These are phyloP conservation scores for Penicillium sp. DNA, from an alignment of 2,329 filamentous ascomycete species.

Conservation along the genomic window DNA sequence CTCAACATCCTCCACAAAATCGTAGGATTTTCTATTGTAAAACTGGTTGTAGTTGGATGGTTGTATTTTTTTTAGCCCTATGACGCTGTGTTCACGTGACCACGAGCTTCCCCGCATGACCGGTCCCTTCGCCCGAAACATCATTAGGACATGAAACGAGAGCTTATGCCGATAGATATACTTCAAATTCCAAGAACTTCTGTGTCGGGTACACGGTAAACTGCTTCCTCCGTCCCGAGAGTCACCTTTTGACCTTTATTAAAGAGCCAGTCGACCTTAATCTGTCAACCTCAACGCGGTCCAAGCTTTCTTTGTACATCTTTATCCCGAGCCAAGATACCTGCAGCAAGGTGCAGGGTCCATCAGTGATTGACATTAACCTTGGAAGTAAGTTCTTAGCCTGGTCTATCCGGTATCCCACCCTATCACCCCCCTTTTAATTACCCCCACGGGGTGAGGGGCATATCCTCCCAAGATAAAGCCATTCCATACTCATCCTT, in stretches of 20 bases:
- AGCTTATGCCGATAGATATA: slow-evolving; percentile 2
- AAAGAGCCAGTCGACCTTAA: not conserved
- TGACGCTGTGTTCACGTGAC: slow-evolving; percentile 7
- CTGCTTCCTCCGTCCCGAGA: not conserved
- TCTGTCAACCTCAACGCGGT: not conserved
- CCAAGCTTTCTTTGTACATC: not conserved
- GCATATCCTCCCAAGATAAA: not conserved
- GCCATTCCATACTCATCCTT: not conserved
- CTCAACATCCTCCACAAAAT: not conserved
- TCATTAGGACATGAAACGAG: slow-evolving; percentile 17
- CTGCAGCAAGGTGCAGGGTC: not conserved
- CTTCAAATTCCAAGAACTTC: slow-evolving; percentile 3
- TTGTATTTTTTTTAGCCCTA: not conserved
- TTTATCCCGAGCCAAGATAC: not conserved
- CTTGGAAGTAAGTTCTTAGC: slow-evolving; percentile 9
- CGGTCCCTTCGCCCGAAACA: slow-evolving; percentile 33
- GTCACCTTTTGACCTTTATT: not conserved
- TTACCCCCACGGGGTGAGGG: not conserved
- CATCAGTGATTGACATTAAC: not conserved
- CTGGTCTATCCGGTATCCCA: not conserved
- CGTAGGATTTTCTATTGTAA: not conserved
- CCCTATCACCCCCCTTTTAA: not conserved
- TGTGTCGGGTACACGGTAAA: slow-evolving; percentile 1
- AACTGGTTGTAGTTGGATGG: not conserved
- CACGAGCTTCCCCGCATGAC: slow-evolving; percentile 4